Base-by-base conservation (phyloP, 768 basidiomycete species). In the Hebeloma cylindrosporum region DNA sequence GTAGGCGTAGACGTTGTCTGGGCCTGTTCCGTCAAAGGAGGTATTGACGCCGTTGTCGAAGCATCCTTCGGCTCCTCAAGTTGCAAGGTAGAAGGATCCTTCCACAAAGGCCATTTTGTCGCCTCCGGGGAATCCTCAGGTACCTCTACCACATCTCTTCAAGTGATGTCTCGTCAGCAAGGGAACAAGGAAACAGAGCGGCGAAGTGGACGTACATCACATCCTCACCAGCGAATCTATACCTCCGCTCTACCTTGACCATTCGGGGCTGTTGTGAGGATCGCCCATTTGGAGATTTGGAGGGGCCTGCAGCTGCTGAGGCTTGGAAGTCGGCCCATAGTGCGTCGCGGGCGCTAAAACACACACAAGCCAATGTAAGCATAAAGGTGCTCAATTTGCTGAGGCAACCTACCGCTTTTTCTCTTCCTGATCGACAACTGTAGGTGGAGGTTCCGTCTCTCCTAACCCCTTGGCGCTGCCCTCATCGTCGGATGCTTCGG, bases 161-260 rank as follows among this genome's bases (percentile, higher is more conserved):
- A 25, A 20, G 17, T 7, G 18, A 32, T 17, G 28, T 35, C 40
- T 31, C 30, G n/a, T 39, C 37, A 45, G 43, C 48, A 30, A 55
- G 39, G 34, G 30, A n/a, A 34, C 40, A 7, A 16, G 28, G 22
- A 35, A 11, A 28, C 37, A 33, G 18, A 42, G 5, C 29, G 22
- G 10, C 5, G 36, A 17, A 31, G 10, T 4, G 25, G 3, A 73
- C 84, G 57, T 62, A 92, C 91, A 73, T 66, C 34, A 85, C 71
- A 23, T 83, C 77, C 48, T 92, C 82, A 17, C 90, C 91, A 1
- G 88, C 90, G 56, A 86, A 93, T 25, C 78, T 61, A 61, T 82
- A 86, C 26, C 70, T 74, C 58, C 81, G 86, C 60, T 82, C 76
- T 35, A 93, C 68, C 63, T 82, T 85, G 26, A 93, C 73, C 53